Percentiles rank a stretch among this genome's conserved stretches.
These are phyloP conservation scores for Rhizophora apiculata DNA, from an alignment of 345 rosid genomes.

Conservation along the genomic window DNA sequence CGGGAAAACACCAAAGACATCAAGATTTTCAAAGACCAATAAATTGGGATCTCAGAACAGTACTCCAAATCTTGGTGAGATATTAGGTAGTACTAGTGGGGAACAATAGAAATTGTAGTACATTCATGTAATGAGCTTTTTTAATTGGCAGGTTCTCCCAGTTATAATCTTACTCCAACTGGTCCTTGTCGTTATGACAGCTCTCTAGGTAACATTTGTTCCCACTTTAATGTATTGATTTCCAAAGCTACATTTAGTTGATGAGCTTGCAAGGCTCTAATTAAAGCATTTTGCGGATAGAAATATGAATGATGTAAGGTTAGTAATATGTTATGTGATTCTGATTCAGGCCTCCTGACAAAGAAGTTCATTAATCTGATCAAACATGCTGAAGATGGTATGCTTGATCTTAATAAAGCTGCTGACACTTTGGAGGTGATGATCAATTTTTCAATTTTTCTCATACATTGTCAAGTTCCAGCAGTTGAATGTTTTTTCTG, in stretches of 20 bases:
- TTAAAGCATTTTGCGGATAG: background rate
- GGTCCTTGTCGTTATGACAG: constrained; percentile 99
- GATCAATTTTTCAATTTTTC: constrained; percentile 10
- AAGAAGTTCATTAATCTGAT: constrained; percentile 94
- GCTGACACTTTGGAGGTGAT: constrained; percentile 89
- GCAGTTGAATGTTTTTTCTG: constrained; percentile 20
- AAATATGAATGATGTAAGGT: too few relatives aligned
- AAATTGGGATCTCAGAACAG: constrained; percentile 60
- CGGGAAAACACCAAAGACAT: constrained; percentile 58
- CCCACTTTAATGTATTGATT: constrained; percentile 13
- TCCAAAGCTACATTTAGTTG: background rate
- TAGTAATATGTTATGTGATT: constrained; percentile 5
- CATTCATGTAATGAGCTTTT: constrained; percentile 21
- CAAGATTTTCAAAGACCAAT: constrained; percentile 57
- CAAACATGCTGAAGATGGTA: constrained; percentile 94
- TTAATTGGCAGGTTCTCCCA: constrained; percentile 82
- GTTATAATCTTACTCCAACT: constrained; percentile 56
- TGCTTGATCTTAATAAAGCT: constrained; percentile 92
- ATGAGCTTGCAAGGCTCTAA: constrained; percentile 1
- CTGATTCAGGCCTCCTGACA: constrained; percentile 81
- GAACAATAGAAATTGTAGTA: constrained; percentile 6
- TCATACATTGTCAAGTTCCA: constrained; percentile 12
- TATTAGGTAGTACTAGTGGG: background rate
- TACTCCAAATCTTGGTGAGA: constrained; percentile 62
- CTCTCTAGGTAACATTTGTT: constrained; percentile 69